These are phyloP conservation scores for Chytriomyces sp. DNA, from an alignment of 192 early-diverging fungal genomes.

Conservation along the genomic window DNA sequence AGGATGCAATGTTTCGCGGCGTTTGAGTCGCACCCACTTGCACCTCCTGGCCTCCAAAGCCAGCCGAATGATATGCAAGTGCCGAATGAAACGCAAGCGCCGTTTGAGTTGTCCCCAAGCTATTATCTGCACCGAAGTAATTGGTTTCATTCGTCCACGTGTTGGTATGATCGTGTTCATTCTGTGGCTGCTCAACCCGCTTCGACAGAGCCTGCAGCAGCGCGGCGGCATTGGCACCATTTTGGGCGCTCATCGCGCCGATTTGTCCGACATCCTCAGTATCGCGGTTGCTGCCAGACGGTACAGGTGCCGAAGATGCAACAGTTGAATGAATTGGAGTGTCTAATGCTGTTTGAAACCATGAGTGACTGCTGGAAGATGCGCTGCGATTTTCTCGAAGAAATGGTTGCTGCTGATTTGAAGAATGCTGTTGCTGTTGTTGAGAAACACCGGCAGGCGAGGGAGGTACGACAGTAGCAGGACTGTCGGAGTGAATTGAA, in stretches of 20 bases:
- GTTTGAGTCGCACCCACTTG: neutral
- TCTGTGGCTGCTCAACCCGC: neutral
- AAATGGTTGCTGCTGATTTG: neutral
- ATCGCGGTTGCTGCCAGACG: neutral
- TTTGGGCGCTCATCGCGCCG: neutral
- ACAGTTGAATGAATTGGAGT: neutral
- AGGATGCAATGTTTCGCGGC: neutral
- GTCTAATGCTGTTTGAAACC: neutral
- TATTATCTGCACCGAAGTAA: neutral
- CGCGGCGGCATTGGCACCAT: neutral
- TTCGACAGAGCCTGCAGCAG: neutral
- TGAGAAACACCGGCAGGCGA: neutral
- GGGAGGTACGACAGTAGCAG: neutral
- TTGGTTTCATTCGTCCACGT: neutral
- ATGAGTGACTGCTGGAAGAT: neutral
- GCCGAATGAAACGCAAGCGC: too few relatives aligned
- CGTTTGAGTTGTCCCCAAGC: neutral
- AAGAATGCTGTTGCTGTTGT: neutral
- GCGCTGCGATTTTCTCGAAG: neutral
- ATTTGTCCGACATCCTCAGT: neutral
- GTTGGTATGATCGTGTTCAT: neutral
- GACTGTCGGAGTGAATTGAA: neutral
- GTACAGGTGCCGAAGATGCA: neutral
- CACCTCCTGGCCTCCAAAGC: neutral
- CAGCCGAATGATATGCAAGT: too few relatives aligned